These are phyloP conservation scores for Conticribra weissflogii DNA, from an alignment of 108 stramenopile genomes.

Conservation along the genomic window DNA sequence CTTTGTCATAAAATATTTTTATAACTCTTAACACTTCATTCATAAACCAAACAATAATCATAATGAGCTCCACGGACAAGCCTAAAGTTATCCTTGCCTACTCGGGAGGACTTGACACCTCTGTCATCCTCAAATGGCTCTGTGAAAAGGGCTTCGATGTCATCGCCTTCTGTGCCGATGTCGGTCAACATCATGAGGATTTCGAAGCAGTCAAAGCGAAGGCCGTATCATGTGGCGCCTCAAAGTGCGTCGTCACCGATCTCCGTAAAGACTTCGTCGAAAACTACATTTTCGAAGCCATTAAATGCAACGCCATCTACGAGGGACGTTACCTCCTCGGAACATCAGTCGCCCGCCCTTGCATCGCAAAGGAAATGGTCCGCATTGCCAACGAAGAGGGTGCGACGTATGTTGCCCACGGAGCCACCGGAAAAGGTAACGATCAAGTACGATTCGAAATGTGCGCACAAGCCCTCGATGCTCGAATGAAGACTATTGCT, in stretches of 20 bases:
- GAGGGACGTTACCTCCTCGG: slow-evolving; percentile 93
- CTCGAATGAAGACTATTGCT: slow-evolving; percentile 94
- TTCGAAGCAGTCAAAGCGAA: slow-evolving; percentile 88
- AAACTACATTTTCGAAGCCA: slow-evolving; percentile 93
- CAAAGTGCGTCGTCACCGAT: slow-evolving; percentile 92
- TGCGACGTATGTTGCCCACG: slow-evolving; percentile 92
- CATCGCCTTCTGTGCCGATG: slow-evolving; percentile 95
- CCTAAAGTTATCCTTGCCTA: slow-evolving; percentile 95
- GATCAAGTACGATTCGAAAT: slow-evolving; percentile 99
- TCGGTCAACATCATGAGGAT: slow-evolving; percentile 91
- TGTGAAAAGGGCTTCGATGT: slow-evolving; percentile 98
- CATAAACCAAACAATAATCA: background rate
- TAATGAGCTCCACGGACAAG: slow-evolving; percentile 60
- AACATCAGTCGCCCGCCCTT: slow-evolving; percentile 97
- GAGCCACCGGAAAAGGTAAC: slow-evolving; percentile 99
- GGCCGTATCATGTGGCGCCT: slow-evolving; percentile 84
- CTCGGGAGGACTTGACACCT: slow-evolving; percentile 98
- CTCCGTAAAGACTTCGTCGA: slow-evolving; percentile 95
- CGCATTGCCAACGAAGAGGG: slow-evolving; percentile 95
- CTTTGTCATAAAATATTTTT: slow-evolving; percentile 4
- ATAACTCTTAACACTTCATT: too few species aligned
- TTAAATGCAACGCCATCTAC: slow-evolving; percentile 97
- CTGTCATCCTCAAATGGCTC: slow-evolving; percentile 98
- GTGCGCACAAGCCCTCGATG: slow-evolving; percentile 96
- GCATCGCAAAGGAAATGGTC: slow-evolving; percentile 99